These are phyloP conservation scores for Martiniozyma asiatica DNA, from an alignment of 1,139 yeast species.

Conservation along the genomic window DNA sequence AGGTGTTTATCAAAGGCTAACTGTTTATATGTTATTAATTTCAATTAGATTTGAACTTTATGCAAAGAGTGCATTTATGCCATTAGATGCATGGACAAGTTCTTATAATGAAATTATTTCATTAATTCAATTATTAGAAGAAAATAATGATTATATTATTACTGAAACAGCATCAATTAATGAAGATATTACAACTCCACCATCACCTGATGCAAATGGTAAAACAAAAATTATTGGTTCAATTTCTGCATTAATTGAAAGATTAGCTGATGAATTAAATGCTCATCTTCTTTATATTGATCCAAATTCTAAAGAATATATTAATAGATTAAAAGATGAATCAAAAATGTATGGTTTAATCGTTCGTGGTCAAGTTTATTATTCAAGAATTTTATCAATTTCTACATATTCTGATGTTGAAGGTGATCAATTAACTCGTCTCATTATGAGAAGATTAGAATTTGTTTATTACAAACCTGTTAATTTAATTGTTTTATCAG, in stretches of 20 bases:
- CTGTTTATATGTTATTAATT: conserved; percentile 69
- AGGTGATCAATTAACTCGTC: conserved; percentile 60
- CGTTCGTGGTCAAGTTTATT: conserved; percentile 75
- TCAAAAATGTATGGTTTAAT: conserved; percentile 61
- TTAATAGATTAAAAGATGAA: conserved; percentile 86
- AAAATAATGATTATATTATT: conserved; percentile 52
- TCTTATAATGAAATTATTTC: conserved; percentile 51
- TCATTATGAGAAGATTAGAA: conserved; percentile 76
- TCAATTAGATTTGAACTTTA: conserved; percentile 82
- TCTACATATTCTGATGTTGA: conserved; percentile 28
- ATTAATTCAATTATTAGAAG: conserved; percentile 60
- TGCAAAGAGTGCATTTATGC: conserved; percentile 59
- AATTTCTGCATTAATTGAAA: conserved; percentile 74
- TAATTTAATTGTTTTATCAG: conserved; percentile 57
- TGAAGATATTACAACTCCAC: conserved; percentile 73
- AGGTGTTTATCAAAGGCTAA: conserved; percentile 64
- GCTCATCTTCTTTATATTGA: conserved; percentile 80
- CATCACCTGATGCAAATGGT: conserved; percentile 55
- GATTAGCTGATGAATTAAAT: conserved; percentile 90
- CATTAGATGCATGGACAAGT: conserved; percentile 71
- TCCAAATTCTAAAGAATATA: conserved; percentile 91
- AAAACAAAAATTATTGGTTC: conserved; percentile 73
- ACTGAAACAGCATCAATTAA: conserved; percentile 66
- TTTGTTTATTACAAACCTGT: conserved; percentile 89
- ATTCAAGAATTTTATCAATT: conserved; percentile 51